A percentile compares a stretch with the other conserved stretches of the same genome.
Conservation (phyloP, 345 rosid species). For the Moricandia arvensis region DNA sequence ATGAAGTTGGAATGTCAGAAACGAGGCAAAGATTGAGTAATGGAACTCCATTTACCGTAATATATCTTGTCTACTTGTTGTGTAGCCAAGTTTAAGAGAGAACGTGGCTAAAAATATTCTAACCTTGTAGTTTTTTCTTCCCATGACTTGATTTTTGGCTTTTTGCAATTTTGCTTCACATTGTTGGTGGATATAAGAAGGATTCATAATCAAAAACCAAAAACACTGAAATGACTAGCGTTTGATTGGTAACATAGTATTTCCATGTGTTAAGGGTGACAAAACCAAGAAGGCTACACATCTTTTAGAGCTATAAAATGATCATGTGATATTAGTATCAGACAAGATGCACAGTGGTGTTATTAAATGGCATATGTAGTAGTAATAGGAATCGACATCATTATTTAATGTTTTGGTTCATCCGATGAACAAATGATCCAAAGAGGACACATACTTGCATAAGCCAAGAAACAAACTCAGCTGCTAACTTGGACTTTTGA, state of each 20-base stretch:
- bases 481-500: conserved; percentile 21
- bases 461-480: conserved; percentile 4
- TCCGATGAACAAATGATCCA: conserved; percentile 26
- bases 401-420: conserved; percentile 16
- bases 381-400: conserved; percentile 10
- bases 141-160: not conserved
- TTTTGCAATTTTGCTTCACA: conserved; percentile 10
- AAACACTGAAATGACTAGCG: not conserved
- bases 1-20: conserved; percentile 41
- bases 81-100: not conserved
- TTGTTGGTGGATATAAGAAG: not conserved
- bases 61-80: not conserved
- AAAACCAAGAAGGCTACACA: conserved; percentile 1
- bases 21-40: conserved; percentile 10
- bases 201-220: not conserved
- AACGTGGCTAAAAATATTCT: not conserved
- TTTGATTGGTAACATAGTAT: not conserved
- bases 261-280: not conserved
- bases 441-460: conserved; percentile 16
- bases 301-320: conserved; percentile 6
- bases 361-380: conserved; percentile 18
- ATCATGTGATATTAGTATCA: conserved; percentile 12
- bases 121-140: not conserved
- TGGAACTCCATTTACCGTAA: conserved; percentile 24
- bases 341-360: conserved; percentile 18